Evolutionary conservation across 2,329 filamentous ascomycete species (phyloP).

Genomic region (Cytospora chrysosperma): DNA sequence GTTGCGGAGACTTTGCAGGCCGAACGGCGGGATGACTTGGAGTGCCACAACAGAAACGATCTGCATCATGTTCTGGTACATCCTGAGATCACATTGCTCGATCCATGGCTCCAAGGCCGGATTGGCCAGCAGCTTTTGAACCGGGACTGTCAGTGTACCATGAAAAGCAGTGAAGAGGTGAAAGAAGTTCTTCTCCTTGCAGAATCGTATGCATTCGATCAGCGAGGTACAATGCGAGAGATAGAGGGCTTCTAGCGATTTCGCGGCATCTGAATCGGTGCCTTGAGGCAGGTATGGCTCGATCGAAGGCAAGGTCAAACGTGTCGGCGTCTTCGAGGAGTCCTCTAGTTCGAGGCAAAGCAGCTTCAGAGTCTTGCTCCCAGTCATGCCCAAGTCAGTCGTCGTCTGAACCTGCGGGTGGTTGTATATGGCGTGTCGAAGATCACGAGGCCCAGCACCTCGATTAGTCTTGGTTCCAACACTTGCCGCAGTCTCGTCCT

Average conservation of each 20-base stretch:
- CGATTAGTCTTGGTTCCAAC: background rate
- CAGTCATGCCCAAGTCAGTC: constrained; percentile 57
- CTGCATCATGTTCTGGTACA: constrained; percentile 96
- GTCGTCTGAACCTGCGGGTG: constrained; percentile 55
- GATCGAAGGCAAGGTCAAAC: constrained; percentile 81
- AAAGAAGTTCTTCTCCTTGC: constrained; percentile 95
- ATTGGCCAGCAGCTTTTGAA: constrained; percentile 86
- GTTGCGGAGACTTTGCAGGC: constrained; percentile 81
- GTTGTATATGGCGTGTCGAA: constrained; percentile 56
- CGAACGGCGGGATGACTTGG: constrained; percentile 84
- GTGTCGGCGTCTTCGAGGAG: constrained; percentile 61
- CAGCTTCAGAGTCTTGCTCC: constrained; percentile 56
- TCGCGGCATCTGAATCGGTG: constrained; percentile 84
- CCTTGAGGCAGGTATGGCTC: constrained; percentile 74
- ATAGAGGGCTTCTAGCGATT: constrained; percentile 83
- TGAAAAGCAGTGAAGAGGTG: constrained; percentile 94
- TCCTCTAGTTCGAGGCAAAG: constrained; percentile 63
- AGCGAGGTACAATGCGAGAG: constrained; percentile 93
- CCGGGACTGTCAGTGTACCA: constrained; percentile 92
- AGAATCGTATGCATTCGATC: constrained; percentile 92
- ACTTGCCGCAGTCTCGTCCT: background rate
- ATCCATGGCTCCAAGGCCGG: constrained; percentile 87
- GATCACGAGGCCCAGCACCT: constrained; percentile 32
- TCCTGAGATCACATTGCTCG: constrained; percentile 88
- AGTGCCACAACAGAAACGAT: constrained; percentile 86